Evolutionary conservation across 2,329 filamentous ascomycete species (phyloP), one percentile per base, ranked within the genome.

Genomic region (Hypoxylon sp.): DNA sequence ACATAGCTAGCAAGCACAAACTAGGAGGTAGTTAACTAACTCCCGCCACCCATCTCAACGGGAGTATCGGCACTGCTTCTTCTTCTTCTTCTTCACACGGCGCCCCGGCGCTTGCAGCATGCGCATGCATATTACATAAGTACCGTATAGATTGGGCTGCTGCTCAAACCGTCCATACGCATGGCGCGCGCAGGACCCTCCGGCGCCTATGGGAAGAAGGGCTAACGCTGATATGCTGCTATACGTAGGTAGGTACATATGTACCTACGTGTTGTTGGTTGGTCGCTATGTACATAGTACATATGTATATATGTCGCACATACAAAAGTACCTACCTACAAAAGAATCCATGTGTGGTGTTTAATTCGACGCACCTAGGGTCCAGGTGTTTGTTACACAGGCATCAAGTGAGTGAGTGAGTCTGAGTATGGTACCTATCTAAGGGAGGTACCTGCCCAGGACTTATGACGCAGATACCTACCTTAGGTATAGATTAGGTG

Each of bases 281-380:
- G 19, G 19, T 3, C 19, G 26, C 26, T 26, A 26, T 1, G 19
- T 22, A 22, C 19, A 1, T 22, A 22, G 19, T 22, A 22, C 19
- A 1, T 22, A 22, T 22, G 3, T 22, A 22, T 22, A 3, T 22
- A 22, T 26, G 26, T 26, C 26, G 26, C 5, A 26, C 26, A 26
- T 26, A 26, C 26, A 26, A 26, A 26, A 26, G 26, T 26, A 26
- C 26, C 3, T 5, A 6, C 3, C 1, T 6, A 26, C 26, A 26
- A 26, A 26, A 26, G 26, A 26, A 26, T 26, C 26, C 26, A 5
- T 26, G 26, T 26, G 26, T 26, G 26, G 5, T 26, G 26, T 26
- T 26, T 26, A 44, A 44, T 44, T 9, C 39, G 39, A 44, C 17
- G 39, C 39, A 44, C 17, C 39, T 44, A 44, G 39, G 39, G 39